Conservation (phyloP, 2,329 filamentous ascomycete genomes). For the Hymenoscyphus fructigenus region DNA sequence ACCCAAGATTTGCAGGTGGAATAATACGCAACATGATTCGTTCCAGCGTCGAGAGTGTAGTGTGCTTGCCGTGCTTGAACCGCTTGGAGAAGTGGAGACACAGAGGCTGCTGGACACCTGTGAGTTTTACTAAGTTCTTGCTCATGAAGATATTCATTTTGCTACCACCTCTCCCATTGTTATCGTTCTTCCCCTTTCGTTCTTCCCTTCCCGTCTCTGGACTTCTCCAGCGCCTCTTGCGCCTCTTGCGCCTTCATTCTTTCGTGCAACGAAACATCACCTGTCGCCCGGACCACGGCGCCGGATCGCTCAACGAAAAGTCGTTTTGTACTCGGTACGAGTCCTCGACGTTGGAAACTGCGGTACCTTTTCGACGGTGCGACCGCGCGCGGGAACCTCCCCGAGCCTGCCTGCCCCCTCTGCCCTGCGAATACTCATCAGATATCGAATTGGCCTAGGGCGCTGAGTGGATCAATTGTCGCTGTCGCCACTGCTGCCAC, state of each 20-base stretch:
- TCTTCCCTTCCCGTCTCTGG: background rate
- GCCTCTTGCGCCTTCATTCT: background rate
- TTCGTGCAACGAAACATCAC: background rate
- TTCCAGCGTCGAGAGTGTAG: constrained; percentile 11
- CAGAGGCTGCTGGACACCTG: constrained; percentile 15
- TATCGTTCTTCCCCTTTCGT: too few species aligned
- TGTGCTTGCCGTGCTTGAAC: constrained; percentile 13
- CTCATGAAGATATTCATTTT: background rate
- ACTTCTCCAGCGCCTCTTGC: background rate
- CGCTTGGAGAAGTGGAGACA: background rate
- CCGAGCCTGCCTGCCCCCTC: background rate
- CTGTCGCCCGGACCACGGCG: background rate
- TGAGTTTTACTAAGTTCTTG: constrained; percentile 11
- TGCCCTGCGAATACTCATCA: background rate
- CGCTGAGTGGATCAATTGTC: background rate
- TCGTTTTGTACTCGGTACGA: background rate
- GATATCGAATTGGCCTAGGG: background rate
- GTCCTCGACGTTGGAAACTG: background rate
- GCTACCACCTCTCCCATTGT: background rate
- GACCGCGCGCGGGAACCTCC: background rate
- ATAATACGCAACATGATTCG: constrained; percentile 21
- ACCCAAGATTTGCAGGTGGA: background rate
- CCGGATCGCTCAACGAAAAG: background rate
- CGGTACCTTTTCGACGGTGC: background rate
- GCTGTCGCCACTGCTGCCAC: background rate